phyloP scores from a whole-genome alignment of 2,329 filamentous ascomycete species.

The Lasiodiplodia sp. region DNA sequence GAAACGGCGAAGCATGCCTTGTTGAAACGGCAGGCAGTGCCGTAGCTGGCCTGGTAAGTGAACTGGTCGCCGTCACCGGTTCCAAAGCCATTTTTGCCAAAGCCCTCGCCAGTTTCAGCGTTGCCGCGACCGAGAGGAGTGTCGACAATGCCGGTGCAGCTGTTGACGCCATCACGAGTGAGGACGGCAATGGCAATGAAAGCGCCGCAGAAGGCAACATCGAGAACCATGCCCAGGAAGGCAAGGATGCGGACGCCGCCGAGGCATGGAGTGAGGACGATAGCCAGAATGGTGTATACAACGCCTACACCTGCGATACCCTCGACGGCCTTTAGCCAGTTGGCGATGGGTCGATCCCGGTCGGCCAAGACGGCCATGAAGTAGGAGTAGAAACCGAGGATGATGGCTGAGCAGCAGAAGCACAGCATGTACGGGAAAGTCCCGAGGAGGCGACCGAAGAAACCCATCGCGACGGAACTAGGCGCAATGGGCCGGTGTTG shows the following conservation, averaged over 20 bases:
- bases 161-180: conserved; percentile 71
- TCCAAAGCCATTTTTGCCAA: conserved; percentile 52
- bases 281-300: conserved; percentile 76
- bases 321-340: conserved; percentile 74
- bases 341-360: conserved; percentile 68
- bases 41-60: conserved; percentile 55
- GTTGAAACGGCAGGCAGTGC: conserved; percentile 77
- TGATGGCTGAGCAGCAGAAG: conserved; percentile 74
- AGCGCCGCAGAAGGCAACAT: conserved; percentile 75
- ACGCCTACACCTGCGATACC: conserved; percentile 74
- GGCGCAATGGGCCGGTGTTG: conserved; percentile 1
- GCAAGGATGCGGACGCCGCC: conserved; percentile 78
- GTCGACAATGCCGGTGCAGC: conserved; percentile 69
- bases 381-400: conserved; percentile 80
- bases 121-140: conserved; percentile 74
- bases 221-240: conserved; percentile 75
- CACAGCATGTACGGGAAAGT: conserved; percentile 77
- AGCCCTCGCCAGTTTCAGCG: conserved; percentile 57
- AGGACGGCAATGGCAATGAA: conserved; percentile 84
- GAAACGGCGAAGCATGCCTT: conserved; percentile 79
- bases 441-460: conserved; percentile 67
- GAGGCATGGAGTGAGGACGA: conserved; percentile 79
- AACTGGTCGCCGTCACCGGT: conserved; percentile 47
- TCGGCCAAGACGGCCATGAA: conserved; percentile 77
- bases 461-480: conserved; percentile 23